Base-by-base conservation (phyloP, 352 stramenopile genomes). In the Globisporangium megalacanthum region DNA sequence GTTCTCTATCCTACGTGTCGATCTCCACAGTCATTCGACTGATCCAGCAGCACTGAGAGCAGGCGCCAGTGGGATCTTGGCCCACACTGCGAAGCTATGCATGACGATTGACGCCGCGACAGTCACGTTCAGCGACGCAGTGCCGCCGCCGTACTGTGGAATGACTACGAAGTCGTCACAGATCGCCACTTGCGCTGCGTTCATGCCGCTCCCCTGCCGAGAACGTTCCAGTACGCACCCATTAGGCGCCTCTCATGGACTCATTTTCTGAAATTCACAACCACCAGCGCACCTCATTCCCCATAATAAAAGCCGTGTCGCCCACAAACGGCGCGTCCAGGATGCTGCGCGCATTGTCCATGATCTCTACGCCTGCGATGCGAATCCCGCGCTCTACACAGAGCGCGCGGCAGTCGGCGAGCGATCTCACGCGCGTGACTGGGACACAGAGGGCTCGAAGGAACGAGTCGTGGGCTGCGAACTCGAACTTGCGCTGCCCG, bases 131-230 rank as follows among this genome's bases (percentile, higher is more conserved):
- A 99, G 80, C 61, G 89, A 98, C 19, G 93, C 94, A 4, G 94
- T 99, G 56, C 94, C 96, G 35, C 82, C 78, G 52, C 94, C 93
- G 62, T 97, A 98, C 66, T 99, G 96, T 15, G 89, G 89, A 64
- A 98, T 98, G 63, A 96, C 91, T 29, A 98, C 74, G 68, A 98
- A 97, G 31, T 77, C 70, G 69, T 98, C 88, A 68, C 96, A 99
- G 17, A 96, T 84, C 7, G 77, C 74, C 53, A 97, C 79, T 67
- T 98, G 94, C 51, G 89, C 91, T 5, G 79, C 66, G 60, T 90
- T 94, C 73, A 99, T 90, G n/a, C 96, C 94, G 46, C 78, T 83
- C 19, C 95, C 92, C 83, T 86, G 41, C 46, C 20, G 47, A 29
- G 7, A 44, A 19, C 45, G 42, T 49, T 54, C 33, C 51, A 51